phyloP scores from a whole-genome alignment of 768 basidiomycete species.

The Inosperma sp. region DNA sequence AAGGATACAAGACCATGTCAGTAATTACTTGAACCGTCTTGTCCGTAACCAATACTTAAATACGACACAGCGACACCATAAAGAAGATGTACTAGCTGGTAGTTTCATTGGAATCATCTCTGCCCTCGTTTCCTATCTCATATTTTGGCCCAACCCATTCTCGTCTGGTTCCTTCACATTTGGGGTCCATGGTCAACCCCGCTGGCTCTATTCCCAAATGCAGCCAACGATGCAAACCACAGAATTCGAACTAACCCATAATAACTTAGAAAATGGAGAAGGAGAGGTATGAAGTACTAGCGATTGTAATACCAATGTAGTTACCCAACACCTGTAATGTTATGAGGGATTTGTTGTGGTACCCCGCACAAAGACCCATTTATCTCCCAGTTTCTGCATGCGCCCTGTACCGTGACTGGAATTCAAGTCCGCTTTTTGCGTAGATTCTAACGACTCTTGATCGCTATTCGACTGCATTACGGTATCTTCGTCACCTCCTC shows the following conservation, averaged over 20 bases:
- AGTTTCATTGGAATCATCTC: slow-evolving; percentile 52
- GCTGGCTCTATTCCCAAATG: slow-evolving; percentile 36
- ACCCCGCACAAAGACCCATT: slow-evolving; percentile 64
- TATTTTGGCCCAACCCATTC: slow-evolving; percentile 67
- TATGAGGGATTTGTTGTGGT: slow-evolving; percentile 29
- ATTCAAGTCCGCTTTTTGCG: slow-evolving; percentile 8
- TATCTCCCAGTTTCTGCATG: slow-evolving; percentile 70
- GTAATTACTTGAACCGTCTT: slow-evolving; percentile 22
- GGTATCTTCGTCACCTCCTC: slow-evolving; percentile 37
- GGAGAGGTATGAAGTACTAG: slow-evolving; percentile 22
- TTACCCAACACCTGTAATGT: slow-evolving; percentile 9
- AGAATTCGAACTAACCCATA: slow-evolving; percentile 42
- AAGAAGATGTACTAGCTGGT: slow-evolving; percentile 65
- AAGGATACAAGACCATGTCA: slow-evolving; percentile 60
- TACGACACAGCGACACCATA: slow-evolving; percentile 52
- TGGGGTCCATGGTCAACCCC: slow-evolving; percentile 34
- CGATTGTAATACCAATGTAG: slow-evolving; percentile 14
- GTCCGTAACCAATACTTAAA: slow-evolving; percentile 3
- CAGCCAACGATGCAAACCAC: slow-evolving; percentile 24
- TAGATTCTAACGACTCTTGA: slow-evolving; percentile 13
- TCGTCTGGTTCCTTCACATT: slow-evolving; percentile 32
- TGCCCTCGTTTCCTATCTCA: slow-evolving; percentile 47
- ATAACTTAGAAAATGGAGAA: slow-evolving; percentile 39
- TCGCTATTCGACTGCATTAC: not conserved
- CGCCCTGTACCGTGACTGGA: slow-evolving; percentile 32